These are phyloP conservation scores for Ampelomyces quisqualis DNA, from an alignment of 2,329 filamentous ascomycete genomes.

Conservation along the genomic window DNA sequence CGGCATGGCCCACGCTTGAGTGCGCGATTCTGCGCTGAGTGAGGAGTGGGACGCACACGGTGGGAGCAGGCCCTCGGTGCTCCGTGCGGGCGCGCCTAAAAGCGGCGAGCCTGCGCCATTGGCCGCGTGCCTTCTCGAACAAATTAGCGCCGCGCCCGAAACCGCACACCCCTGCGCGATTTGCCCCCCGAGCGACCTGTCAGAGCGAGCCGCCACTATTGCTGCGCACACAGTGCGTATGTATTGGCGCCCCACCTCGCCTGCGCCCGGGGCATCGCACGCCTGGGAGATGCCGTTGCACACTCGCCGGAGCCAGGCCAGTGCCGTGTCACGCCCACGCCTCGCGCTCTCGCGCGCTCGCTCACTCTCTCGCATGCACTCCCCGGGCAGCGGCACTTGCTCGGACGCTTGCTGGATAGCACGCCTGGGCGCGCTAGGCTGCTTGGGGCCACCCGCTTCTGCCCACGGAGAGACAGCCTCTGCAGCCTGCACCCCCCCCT, in stretches of 20 bases:
- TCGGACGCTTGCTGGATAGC: slow-evolving; percentile 11
- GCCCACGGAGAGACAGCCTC: no score
- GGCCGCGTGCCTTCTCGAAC: slow-evolving; percentile 21
- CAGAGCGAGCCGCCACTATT: no score
- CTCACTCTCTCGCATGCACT: slow-evolving; percentile 11
- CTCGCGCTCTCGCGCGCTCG: slow-evolving; percentile 2
- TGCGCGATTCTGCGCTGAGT: slow-evolving; percentile 15
- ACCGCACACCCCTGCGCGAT: slow-evolving; percentile 1
- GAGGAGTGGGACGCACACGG: no score
- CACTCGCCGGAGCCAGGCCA: no score
- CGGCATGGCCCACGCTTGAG: slow-evolving; percentile 15
- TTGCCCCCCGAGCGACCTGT: slow-evolving; percentile 1
- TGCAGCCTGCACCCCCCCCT: not conserved
- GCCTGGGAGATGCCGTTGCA: no score
- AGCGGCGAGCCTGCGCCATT: slow-evolving; percentile 13
- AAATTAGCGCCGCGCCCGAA: slow-evolving; percentile 17
- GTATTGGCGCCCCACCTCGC: no score
- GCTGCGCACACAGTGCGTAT: no score
- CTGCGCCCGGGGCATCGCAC: no score
- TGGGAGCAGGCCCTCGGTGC: no score
- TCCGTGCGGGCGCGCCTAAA: no score
- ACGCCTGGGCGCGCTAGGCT: slow-evolving; percentile 10
- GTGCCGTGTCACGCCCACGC: no score
- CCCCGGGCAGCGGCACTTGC: slow-evolving; percentile 15
- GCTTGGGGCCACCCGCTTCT: no score